Evolutionary conservation across 2,329 filamentous ascomycete species (phyloP), one percentile per base, ranked within the genome.

Genomic region (Tolypocladium ovalisporum): DNA sequence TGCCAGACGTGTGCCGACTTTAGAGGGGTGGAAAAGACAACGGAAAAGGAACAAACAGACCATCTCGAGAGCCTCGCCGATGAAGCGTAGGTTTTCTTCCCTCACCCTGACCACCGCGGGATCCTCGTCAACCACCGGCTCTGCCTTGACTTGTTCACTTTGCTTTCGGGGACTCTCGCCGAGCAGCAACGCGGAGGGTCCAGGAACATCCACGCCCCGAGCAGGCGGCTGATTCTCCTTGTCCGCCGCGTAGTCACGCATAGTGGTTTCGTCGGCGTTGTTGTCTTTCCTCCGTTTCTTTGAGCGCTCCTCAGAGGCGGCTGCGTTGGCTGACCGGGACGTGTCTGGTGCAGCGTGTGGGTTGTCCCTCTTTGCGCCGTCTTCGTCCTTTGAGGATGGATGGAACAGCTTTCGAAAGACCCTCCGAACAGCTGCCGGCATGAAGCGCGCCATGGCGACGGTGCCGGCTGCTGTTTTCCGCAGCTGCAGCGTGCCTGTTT

Each of bases 21-120:
- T 8, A 3, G 9, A n/a, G 9, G n/a, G 22, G 22, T 12, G 19
- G 27, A 4, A 32, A 12, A 7, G 19, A n/a, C n/a, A 24, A 56
- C 1, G 56, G 55, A 19, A 13, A 52, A 24, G 36, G 57, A 4
- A 56, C 10, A 55, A 54, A 69, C 77, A 66, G 75, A 93, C 89
- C 90, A 96, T 95, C 63, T 85, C 80, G 63, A 97, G 81, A 61
- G 92, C 92, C 70, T 93, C 87, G 64, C 86, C 83, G 84, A 95
- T 96, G 74, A 91, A 96, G 49, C 68, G 71, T 63, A 71, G 64
- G 58, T 74, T 71, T 60, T 68, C 63, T 27, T 67, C 70, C 52
- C 69, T 63, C 59, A 71, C 70, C 22, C 66, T 68, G 36, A 67
- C 57, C 19, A 69, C 62, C 17, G 60, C 64, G 6, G 70, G 69